Percentiles rank a stretch among this genome's conserved stretches.
Conservation (phyloP, 768 basidiomycete species). For the Phylloporus sp. region DNA sequence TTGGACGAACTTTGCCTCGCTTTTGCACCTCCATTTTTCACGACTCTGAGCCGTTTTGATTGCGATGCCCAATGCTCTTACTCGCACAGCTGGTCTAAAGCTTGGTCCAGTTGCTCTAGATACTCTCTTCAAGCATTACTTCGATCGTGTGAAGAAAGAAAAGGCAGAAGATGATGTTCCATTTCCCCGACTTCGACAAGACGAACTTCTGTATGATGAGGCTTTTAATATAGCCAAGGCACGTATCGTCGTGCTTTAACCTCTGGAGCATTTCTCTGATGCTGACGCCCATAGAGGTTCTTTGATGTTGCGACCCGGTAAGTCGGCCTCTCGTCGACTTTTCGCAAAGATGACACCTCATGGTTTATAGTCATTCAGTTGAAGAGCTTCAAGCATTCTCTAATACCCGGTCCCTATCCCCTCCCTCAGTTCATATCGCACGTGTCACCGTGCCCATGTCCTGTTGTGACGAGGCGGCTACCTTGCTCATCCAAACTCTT, state of each 20-base stretch:
- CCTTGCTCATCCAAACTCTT: slow-evolving; percentile 66
- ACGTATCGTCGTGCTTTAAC: slow-evolving; percentile 12
- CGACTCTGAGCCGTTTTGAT: neutral
- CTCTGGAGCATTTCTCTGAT: neutral
- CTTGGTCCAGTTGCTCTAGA: slow-evolving; percentile 72
- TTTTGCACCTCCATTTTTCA: neutral
- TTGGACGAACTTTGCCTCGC: neutral
- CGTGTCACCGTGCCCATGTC: slow-evolving; percentile 69
- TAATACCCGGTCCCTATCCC: slow-evolving; percentile 78
- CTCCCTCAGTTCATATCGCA: slow-evolving; percentile 78
- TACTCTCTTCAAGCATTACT: slow-evolving; percentile 83
- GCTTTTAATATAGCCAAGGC: slow-evolving; percentile 76
- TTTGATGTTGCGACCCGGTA: slow-evolving; percentile 67
- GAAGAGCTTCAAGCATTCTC: slow-evolving; percentile 79
- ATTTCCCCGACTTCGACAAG: slow-evolving; percentile 52
- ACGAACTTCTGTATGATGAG: slow-evolving; percentile 80
- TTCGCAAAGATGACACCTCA: neutral
- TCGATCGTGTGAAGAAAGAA: slow-evolving; percentile 56
- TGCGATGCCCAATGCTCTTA: slow-evolving; percentile 49
- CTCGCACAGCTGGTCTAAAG: slow-evolving; percentile 57
- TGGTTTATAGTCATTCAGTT: slow-evolving; percentile 62
- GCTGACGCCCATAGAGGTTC: slow-evolving; percentile 52
- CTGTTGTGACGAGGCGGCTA: slow-evolving; percentile 72
- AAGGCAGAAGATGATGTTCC: slow-evolving; percentile 35
- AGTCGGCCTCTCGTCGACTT: neutral